These are phyloP conservation scores for Arthroderma sp. DNA, from an alignment of 2,329 filamentous ascomycete species.

Conservation along the genomic window DNA sequence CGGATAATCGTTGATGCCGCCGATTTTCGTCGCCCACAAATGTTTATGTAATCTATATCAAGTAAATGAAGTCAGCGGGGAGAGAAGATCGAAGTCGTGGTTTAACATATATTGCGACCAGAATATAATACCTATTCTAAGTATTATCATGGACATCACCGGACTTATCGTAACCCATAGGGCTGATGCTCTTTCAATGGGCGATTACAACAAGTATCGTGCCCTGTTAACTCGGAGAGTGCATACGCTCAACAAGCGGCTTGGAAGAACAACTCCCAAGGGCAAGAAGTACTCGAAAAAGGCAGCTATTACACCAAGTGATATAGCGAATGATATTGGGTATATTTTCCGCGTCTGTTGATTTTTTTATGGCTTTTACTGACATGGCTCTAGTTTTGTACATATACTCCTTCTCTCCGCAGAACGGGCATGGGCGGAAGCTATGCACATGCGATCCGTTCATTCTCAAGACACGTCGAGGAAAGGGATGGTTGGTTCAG, in stretches of 20 bases:
- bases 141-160: slow-evolving; percentile 69
- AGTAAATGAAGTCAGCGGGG: neutral
- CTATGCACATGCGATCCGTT: slow-evolving; percentile 81
- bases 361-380: neutral
- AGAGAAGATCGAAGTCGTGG: neutral
- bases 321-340: slow-evolving; percentile 65
- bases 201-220: slow-evolving; percentile 80
- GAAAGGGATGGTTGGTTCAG: slow-evolving; percentile 65
- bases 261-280: slow-evolving; percentile 71
- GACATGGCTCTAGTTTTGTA: slow-evolving; percentile 47
- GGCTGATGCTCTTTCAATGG: slow-evolving; percentile 72
- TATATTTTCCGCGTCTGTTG: slow-evolving; percentile 37
- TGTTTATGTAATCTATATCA: neutral
- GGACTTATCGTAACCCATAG: slow-evolving; percentile 66
- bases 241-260: slow-evolving; percentile 69
- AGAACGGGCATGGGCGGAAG: slow-evolving; percentile 88
- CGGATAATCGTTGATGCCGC: neutral
- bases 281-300: slow-evolving; percentile 73
- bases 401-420: slow-evolving; percentile 71
- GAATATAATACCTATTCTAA: no score
- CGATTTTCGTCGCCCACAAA: neutral
- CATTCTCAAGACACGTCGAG: slow-evolving; percentile 61
- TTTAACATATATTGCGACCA: no score
- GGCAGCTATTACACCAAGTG: slow-evolving; percentile 56
- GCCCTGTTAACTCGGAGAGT: slow-evolving; percentile 67